Base-by-base conservation (phyloP, 202 grass and related monocot species). In the Saccharum hybrid region DNA sequence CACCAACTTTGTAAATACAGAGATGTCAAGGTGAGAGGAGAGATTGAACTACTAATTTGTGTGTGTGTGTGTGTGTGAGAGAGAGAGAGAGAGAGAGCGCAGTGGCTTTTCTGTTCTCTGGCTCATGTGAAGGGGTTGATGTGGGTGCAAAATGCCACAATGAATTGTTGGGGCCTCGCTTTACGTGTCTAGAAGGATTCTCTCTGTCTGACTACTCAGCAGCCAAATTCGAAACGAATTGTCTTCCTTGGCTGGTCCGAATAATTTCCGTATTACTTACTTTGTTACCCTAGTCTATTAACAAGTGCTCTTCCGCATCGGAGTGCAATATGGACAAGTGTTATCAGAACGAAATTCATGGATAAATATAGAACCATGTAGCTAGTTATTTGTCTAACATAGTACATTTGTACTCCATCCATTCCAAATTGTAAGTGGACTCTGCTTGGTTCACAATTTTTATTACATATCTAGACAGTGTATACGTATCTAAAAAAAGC, bases 111-210 rank as follows among this genome's bases (percentile, higher is more conserved):
- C 33, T 82, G 83, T 57, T 82, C 83, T 68, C 73, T 68, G 73
- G 74, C 78, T 78, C 66, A 26, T 62, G 78, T 57, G 42, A 76
- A 52, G 38, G 71, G 22, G 2, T 68, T 33, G 48, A 76, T 42
- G 71, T 43, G 26, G 46, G 72, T 88, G 77, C 78, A 86, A 81
- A 89, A 86, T 68, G 83, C 60, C 78, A 75, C 48, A 86, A 23
- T 75, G 70, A 81, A 81, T 75, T 41, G 77, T 66, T 66, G 45
- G 19, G 71, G 82, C 37, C 72, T 81, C 59, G 51, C 39, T 16
- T 15, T 51, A 51, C 48, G 15, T 38, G 66, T 61, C 74, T 56
- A 64, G 38, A 86, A 62, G 38, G 65, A 86, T 82, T 39, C 56
- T 49, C 68, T 42, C 8, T 77, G 16, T 59, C 26, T 30, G 8